Evolutionary conservation across 192 early-diverging fungal species (phyloP).

Genomic region (Borealophlyctis nickersoniae): DNA sequence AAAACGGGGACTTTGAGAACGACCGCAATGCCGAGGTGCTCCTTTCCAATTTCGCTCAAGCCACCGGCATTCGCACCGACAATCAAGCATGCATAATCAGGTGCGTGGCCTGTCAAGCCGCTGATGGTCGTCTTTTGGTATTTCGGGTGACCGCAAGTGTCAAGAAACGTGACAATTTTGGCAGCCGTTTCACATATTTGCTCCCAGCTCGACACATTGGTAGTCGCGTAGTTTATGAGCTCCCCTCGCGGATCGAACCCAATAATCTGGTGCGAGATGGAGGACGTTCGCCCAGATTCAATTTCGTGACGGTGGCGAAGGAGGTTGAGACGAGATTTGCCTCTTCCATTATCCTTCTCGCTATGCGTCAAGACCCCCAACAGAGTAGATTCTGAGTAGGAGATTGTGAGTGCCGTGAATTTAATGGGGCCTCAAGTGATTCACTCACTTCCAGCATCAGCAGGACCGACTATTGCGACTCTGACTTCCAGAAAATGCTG

Average conservation of each 20-base stretch:
- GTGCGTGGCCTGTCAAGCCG: conserved; percentile 77
- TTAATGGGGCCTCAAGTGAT: neutral
- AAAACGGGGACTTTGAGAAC: conserved; percentile 76
- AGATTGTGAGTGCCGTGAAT: neutral
- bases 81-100: conserved; percentile 82
- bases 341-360: conserved; percentile 81
- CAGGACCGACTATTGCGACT: conserved; percentile 78
- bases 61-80: conserved; percentile 66
- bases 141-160: conserved; percentile 85
- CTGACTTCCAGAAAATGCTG: conserved; percentile 75
- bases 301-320: conserved; percentile 92
- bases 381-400: conserved; percentile 70
- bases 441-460: conserved; percentile 57
- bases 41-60: conserved; percentile 67
- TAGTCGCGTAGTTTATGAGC: conserved; percentile 75
- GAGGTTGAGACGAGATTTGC: conserved; percentile 77
- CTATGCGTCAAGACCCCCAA: conserved; percentile 78
- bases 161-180: conserved; percentile 86
- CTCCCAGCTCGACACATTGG: conserved; percentile 74
- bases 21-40: conserved; percentile 75
- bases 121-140: conserved; percentile 85
- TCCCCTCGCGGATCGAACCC: conserved; percentile 74
- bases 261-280: conserved; percentile 80
- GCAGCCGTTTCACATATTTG: conserved; percentile 75
- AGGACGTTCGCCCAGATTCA: conserved; percentile 83